Base-by-base conservation (phyloP, 1,139 yeast genomes). In the Candida albicans region DNA sequence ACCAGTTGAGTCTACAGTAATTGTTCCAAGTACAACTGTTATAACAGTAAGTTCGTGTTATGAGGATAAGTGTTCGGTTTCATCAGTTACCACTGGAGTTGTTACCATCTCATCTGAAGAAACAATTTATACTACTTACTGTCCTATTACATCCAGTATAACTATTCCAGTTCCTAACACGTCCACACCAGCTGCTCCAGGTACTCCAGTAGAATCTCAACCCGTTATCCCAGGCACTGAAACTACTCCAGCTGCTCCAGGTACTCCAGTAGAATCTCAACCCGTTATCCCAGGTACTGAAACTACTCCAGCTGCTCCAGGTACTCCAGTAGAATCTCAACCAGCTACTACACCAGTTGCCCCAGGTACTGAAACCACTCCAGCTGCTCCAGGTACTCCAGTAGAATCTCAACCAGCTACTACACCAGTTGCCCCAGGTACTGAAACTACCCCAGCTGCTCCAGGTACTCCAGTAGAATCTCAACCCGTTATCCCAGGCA, bases 41-140 rank as follows among this genome's bases (percentile, higher is more conserved):
- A 39, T 52, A 46, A 53, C 61, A 43, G 43, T 56, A 44, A 52
- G 62, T 49, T 49, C 58, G n/a, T 59, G 65, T 56, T 35, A 48
- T 43, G 55, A 48, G 42, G 39, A 51, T 57, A 57, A 48, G 26
- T 72, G 76, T 51, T 39, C 61, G 30, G 52, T 55, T 29, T 51
- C 54, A 33, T 60, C 67, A 3, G 55, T 52, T 39, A 68, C 77
- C 40, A 69, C 77, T 30, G 74, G 73, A 49, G 51, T 69, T 28
- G 63, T 70, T 37, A 57, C 64, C 33, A 56, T 64, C 43, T 67
- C 70, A 39, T 52, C 57, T 37, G 53, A 50, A 29, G 41, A 48
- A 9, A 58, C 60, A 14, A 38, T 51, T 26, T 54, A 51, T 54
- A 58, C 55, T 36, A 55, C 59, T 14, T 54, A 54, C 48, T 54